Evolutionary conservation across 768 basidiomycete genomes (phyloP).

Genomic region (Hortiboletus campestris): DNA sequence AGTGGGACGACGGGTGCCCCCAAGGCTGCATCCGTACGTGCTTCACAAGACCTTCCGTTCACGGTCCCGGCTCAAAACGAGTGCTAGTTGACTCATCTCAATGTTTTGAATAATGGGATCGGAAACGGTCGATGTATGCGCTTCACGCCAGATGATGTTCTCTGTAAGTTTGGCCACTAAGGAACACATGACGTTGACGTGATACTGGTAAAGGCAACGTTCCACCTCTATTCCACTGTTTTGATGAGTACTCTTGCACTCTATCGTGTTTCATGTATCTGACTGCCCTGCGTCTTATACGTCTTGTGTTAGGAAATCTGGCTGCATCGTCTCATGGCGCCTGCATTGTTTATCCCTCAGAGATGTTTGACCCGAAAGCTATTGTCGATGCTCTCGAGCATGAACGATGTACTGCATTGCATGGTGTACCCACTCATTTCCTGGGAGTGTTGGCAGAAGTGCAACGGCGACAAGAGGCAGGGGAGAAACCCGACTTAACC

Average conservation of each 20-base stretch:
- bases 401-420: slow-evolving; percentile 74
- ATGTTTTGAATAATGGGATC: slow-evolving; percentile 75
- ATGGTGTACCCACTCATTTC: slow-evolving; percentile 87
- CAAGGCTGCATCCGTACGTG: slow-evolving; percentile 76
- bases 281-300: slow-evolving; percentile 35
- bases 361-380: slow-evolving; percentile 57
- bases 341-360: slow-evolving; percentile 73
- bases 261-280: slow-evolving; percentile 8
- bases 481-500: slow-evolving; percentile 47
- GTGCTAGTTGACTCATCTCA: slow-evolving; percentile 68
- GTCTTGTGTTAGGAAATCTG: slow-evolving; percentile 78
- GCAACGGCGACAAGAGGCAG: slow-evolving; percentile 46
- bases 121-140: slow-evolving; percentile 72
- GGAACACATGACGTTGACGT: not conserved
- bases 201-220: slow-evolving; percentile 58
- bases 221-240: slow-evolving; percentile 85
- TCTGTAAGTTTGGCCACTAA: slow-evolving; percentile 48
- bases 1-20: slow-evolving; percentile 82
- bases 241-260: slow-evolving; percentile 60
- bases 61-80: not conserved
- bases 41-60: not conserved
- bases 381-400: slow-evolving; percentile 69
- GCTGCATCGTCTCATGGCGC: slow-evolving; percentile 75
- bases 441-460: slow-evolving; percentile 71
- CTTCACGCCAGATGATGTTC: slow-evolving; percentile 59